A percentile compares a stretch with the other conserved stretches of the same genome.
These are phyloP conservation scores for Akanthomyces uredinophilus DNA, from an alignment of 2,329 filamentous ascomycete species.

Conservation along the genomic window DNA sequence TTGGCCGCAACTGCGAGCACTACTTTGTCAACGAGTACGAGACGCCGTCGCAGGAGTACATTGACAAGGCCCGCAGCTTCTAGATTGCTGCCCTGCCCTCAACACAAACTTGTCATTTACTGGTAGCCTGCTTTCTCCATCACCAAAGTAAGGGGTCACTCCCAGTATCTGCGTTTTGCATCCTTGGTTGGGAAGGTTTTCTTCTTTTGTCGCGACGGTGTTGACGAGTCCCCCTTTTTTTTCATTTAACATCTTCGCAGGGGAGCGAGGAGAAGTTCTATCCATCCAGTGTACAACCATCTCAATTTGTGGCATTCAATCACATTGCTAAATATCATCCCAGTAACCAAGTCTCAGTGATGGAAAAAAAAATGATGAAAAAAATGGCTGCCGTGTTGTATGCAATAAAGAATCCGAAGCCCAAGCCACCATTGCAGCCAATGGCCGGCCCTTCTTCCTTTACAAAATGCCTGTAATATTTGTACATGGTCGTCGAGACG, in stretches of 20 bases:
- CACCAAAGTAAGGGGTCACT: background rate
- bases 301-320: background rate
- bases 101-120: background rate
- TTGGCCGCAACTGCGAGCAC: conserved; percentile 67
- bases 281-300: background rate
- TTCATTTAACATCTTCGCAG: background rate
- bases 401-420: background rate
- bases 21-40: conserved; percentile 80
- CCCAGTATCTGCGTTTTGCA: background rate
- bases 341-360: background rate
- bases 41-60: conserved; percentile 64
- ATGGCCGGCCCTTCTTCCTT: background rate
- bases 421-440: background rate
- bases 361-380: background rate
- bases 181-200: background rate
- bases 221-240: background rate
- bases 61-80: conserved; percentile 57
- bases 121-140: background rate
- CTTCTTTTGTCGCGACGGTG: background rate
- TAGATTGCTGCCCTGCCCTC: conserved; percentile 22
- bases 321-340: background rate
- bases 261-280: background rate
- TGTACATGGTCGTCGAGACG: background rate
- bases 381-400: background rate
- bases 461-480: background rate